phyloP scores from a whole-genome alignment of 768 basidiomycete species.

The Crepidotus variabilis region DNA sequence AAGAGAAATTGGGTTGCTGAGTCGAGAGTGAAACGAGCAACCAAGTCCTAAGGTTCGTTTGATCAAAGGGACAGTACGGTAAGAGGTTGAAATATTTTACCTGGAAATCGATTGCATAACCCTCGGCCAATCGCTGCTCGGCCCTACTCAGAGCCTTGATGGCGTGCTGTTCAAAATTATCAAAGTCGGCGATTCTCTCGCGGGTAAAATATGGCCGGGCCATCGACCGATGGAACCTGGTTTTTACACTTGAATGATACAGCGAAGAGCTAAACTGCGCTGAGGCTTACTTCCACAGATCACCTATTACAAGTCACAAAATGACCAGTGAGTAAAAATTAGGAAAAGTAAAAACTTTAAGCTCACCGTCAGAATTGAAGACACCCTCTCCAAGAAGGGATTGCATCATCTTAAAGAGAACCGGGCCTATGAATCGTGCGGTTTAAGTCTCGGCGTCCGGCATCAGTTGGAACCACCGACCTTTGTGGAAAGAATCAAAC shows the following conservation, averaged over 20 bases:
- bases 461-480: not conserved
- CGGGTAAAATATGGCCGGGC: conserved; percentile 63
- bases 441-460: not conserved
- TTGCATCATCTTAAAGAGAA: conserved; percentile 38
- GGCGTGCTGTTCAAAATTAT: conserved; percentile 55
- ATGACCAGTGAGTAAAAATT: not conserved
- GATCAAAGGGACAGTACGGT: not conserved
- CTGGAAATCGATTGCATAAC: conserved; percentile 58
- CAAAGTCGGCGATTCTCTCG: conserved; percentile 57
- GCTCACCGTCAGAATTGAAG: conserved; percentile 63
- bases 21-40: conserved; percentile 64
- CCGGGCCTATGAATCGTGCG: not conserved
- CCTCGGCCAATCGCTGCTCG: conserved; percentile 43
- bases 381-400: conserved; percentile 59
- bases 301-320: conserved; percentile 11
- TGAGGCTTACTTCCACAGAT: conserved; percentile 34
- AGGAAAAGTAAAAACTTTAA: not conserved
- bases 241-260: not conserved
- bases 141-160: conserved; percentile 38
- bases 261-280: not conserved
- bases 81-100: conserved; percentile 18
- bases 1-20: conserved; percentile 66
- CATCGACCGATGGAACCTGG: conserved; percentile 61
- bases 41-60: conserved; percentile 39
- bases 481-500: conserved; percentile 1